Evolutionary conservation across 257 asterid genomes (phyloP), one percentile per base, ranked within the genome.

Genomic region (Misopates orontium): DNA sequence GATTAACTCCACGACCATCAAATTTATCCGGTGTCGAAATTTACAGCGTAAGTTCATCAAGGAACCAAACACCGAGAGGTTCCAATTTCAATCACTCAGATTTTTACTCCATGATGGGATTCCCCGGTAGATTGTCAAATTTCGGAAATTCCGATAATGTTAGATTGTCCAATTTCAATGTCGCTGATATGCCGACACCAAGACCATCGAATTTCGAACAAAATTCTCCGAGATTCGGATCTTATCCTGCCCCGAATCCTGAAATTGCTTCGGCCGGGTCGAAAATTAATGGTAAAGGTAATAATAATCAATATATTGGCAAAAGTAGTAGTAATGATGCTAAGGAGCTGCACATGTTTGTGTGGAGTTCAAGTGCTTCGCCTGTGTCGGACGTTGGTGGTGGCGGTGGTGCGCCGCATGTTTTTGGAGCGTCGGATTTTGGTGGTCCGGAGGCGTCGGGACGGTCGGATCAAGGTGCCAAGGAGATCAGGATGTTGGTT

Each of bases 321-420:
- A 18, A 73, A 67, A 1, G 73, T 57, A 19, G 85, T 84, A 65
- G 70, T 75, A 13, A 78, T 59, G 97, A 94, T 57, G 95, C 96
- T 0, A 94, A 94, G 60, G 99, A 94, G 74, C 90, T 94, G 17
- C 99, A 94, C 77, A 94, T 94, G 99, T 94, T 94, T 47, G 99
- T 94, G 11, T 94, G 97, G 99, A 93, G 99, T 71, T 87, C 97
- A 0, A 93, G 97, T 56, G 95, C 97, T 16, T 90, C 97, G 3
- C 99, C 99, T 18, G 96, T 88, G 63, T 90, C 97, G 0, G 99
- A 94, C 73, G 79, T 18, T 13, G 64, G 66, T 20, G 82, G 60
- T 22, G 74, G 70, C 25, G 82, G 51, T 17, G 83, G 66, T 39
- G 80, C 80, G 4, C 69, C 69, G 1, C 82, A 80, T 39, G 84